phyloP scores from a whole-genome alignment of 2,329 filamentous ascomycete genomes.

The Orbilia blumenaviensis region DNA sequence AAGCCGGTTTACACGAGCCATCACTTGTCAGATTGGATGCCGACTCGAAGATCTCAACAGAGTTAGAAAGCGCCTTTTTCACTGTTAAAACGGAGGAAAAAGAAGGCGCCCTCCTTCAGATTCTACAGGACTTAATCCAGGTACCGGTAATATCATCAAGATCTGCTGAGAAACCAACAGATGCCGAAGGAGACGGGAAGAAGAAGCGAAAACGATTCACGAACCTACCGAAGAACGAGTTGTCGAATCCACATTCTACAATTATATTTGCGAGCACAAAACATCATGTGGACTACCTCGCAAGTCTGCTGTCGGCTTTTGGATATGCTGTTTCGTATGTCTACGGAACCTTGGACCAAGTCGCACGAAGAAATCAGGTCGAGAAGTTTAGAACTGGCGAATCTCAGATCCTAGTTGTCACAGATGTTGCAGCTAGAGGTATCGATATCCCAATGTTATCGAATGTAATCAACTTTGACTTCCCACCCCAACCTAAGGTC shows the following conservation, averaged over 20 bases:
- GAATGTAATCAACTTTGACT: slow-evolving; percentile 99
- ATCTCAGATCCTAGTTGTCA: slow-evolving; percentile 91
- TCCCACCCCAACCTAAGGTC: slow-evolving; percentile 94
- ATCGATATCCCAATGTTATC: slow-evolving; percentile 96
- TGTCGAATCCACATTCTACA: slow-evolving; percentile 81
- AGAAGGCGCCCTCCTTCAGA: slow-evolving; percentile 87
- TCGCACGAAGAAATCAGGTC: slow-evolving; percentile 88
- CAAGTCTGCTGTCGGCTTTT: slow-evolving; percentile 77
- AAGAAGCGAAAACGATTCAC: slow-evolving; percentile 78
- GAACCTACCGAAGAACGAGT: slow-evolving; percentile 63
- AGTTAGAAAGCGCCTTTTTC: slow-evolving; percentile 95
- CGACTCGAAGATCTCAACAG: slow-evolving; percentile 94
- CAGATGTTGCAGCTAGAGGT: slow-evolving; percentile 94
- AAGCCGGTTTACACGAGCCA: slow-evolving; percentile 91
- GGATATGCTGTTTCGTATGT: slow-evolving; percentile 93
- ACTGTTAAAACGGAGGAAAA: slow-evolving; percentile 91
- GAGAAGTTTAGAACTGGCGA: slow-evolving; percentile 85
- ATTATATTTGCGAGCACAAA: slow-evolving; percentile 96
- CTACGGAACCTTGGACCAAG: slow-evolving; percentile 94
- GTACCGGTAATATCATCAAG: slow-evolving; percentile 77
- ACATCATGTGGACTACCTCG: slow-evolving; percentile 94
- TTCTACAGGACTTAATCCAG: slow-evolving; percentile 90
- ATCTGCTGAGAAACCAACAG: slow-evolving; percentile 63
- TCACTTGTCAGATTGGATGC: slow-evolving; percentile 88
- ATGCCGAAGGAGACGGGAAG: slow-evolving; percentile 61